Percentiles rank a stretch among this genome's conserved stretches.
These are phyloP conservation scores for Entophlyctis helioformis DNA, from an alignment of 192 early-diverging fungal species.

Conservation along the genomic window DNA sequence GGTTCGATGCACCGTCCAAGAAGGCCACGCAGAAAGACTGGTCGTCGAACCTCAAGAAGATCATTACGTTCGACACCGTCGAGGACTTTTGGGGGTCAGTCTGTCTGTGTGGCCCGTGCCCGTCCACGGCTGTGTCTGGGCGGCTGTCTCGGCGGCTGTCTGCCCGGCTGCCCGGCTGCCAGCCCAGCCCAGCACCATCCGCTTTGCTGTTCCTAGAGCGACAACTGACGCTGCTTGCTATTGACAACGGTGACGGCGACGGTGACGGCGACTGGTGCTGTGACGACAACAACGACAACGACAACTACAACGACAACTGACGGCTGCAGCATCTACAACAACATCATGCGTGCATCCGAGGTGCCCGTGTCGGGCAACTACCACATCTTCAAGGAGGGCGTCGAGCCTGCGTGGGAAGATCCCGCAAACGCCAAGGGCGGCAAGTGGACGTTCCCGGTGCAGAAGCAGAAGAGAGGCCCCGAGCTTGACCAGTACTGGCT, in stretches of 20 bases:
- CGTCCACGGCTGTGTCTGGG: no score
- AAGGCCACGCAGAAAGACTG: conserved; percentile 65
- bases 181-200: no score
- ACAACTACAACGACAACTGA: no score
- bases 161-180: neutral
- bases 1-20: conserved; percentile 83
- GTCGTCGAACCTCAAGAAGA: conserved; percentile 72
- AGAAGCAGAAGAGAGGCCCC: conserved; percentile 53
- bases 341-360: conserved; percentile 62
- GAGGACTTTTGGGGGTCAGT: conserved; percentile 95
- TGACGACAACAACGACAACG: no score
- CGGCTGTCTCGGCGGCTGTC: neutral
- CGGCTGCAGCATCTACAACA: conserved; percentile 62
- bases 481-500: conserved; percentile 81
- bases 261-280: no score
- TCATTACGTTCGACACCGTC: conserved; percentile 85
- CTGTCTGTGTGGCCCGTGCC: conserved; percentile 2
- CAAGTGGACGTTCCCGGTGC: conserved; percentile 74
- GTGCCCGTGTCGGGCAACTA: conserved; percentile 76
- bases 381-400: conserved; percentile 85
- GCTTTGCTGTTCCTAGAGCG: no score
- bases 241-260: no score
- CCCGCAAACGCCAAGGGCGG: conserved; percentile 78
- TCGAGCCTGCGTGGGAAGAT: conserved; percentile 95
- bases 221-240: no score